Evolutionary conservation across 352 stramenopile genomes (phyloP).

Genomic region (Thalassiosira livingstoniorum): DNA sequence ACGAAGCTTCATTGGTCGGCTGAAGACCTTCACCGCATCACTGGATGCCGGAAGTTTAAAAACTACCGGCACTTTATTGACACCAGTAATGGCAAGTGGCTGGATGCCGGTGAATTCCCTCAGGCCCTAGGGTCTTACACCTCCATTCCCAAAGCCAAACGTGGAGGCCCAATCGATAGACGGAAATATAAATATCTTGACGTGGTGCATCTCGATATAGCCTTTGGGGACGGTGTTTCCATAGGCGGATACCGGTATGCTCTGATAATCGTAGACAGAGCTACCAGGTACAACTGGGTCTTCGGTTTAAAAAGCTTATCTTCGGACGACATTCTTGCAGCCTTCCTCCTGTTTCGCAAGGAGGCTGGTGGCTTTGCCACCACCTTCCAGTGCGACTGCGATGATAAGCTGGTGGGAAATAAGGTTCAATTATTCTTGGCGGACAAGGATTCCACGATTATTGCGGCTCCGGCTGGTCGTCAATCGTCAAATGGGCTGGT

Average conservation of each 20-base stretch:
- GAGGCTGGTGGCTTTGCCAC: constrained; percentile 8
- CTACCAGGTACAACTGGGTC: constrained; percentile 22
- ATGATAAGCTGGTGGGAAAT: background rate
- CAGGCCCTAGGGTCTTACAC: background rate
- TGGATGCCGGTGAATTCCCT: background rate
- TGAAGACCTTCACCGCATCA: background rate
- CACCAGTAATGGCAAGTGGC: background rate
- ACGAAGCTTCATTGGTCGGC: background rate
- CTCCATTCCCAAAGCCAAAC: background rate
- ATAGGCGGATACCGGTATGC: constrained; percentile 19
- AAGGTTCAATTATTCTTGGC: background rate
- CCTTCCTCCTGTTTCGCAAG: constrained; percentile 7
- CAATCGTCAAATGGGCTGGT: constrained; percentile 44
- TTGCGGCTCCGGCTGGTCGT: constrained; percentile 5
- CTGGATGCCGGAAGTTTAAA: background rate
- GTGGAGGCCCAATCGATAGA: background rate
- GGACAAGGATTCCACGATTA: constrained; percentile 6
- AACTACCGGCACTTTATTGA: background rate
- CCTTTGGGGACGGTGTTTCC: constrained; percentile 19
- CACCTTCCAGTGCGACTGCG: background rate
- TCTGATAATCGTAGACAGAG: constrained; percentile 25
- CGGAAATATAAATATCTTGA: background rate
- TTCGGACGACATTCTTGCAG: constrained; percentile 11
- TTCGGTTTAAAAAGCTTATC: constrained; percentile 5
- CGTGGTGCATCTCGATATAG: too few species aligned